These are phyloP conservation scores for Umbellularia californica DNA, from an alignment of 164 flowering plant species.

Conservation along the genomic window DNA sequence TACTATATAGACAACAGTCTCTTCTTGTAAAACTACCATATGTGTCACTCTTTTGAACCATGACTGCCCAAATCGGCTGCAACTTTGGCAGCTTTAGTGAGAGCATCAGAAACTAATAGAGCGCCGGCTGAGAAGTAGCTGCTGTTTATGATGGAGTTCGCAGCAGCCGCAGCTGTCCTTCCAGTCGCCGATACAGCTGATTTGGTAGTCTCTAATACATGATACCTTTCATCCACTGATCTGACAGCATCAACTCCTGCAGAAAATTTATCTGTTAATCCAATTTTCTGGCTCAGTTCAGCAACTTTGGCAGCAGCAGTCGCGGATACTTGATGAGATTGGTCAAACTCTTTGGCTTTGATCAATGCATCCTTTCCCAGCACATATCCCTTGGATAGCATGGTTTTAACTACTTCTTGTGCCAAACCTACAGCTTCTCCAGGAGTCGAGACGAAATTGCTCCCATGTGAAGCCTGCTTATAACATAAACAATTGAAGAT, in stretches of 20 bases:
- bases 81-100: slow-evolving; percentile 59
- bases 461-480: slow-evolving; percentile 29
- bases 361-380: slow-evolving; percentile 68
- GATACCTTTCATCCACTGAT: slow-evolving; percentile 64
- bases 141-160: slow-evolving; percentile 64
- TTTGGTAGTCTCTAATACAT: slow-evolving; percentile 47
- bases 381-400: slow-evolving; percentile 76
- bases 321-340: slow-evolving; percentile 62
- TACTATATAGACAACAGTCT: not conserved
- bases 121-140: slow-evolving; percentile 80
- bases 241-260: slow-evolving; percentile 61
- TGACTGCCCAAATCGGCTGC: slow-evolving; percentile 67
- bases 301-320: slow-evolving; percentile 67
- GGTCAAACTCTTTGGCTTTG: slow-evolving; percentile 83
- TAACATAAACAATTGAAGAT: not conserved
- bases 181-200: slow-evolving; percentile 57
- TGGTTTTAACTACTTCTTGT: slow-evolving; percentile 76
- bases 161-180: slow-evolving; percentile 60
- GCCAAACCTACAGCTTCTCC: slow-evolving; percentile 77
- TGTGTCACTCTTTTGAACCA: slow-evolving; percentile 11
- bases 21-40: slow-evolving; percentile 1
- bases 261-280: slow-evolving; percentile 57
- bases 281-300: slow-evolving; percentile 60
- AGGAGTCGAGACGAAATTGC: slow-evolving; percentile 37
- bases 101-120: slow-evolving; percentile 71